A percentile compares a stretch with the other conserved stretches of the same genome.
Evolutionary conservation across 2,329 filamentous ascomycete species (phyloP).

Genomic region (Penicillium janthinellum): DNA sequence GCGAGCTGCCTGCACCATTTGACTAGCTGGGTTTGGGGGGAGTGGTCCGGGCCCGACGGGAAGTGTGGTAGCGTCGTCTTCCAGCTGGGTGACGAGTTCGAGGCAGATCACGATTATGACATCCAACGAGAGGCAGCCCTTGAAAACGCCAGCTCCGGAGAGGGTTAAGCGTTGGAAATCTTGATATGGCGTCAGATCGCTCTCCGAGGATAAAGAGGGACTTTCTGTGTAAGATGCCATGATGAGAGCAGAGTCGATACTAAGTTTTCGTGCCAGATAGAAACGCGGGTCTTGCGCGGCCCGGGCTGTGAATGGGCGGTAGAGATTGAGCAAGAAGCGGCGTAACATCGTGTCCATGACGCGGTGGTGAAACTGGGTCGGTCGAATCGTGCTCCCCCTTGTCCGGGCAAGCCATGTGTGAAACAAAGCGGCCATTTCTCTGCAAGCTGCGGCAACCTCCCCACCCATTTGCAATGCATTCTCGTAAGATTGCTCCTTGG

Average conservation of each 20-base stretch:
- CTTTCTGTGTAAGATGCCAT: conserved; percentile 16
- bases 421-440: conserved; percentile 11
- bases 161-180: conserved; percentile 20
- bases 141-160: conserved; percentile 19
- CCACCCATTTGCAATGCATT: conserved; percentile 16
- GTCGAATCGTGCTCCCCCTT: neutral
- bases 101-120: conserved; percentile 18
- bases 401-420: conserved; percentile 1
- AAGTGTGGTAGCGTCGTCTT: conserved; percentile 14
- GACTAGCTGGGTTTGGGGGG: neutral
- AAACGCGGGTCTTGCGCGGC: conserved; percentile 19
- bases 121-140: conserved; percentile 17
- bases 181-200: conserved; percentile 6
- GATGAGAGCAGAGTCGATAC: conserved; percentile 17
- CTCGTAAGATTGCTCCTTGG: conserved; percentile 17
- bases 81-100: conserved; percentile 20
- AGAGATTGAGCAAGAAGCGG: conserved; percentile 18
- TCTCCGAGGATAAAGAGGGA: neutral
- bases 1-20: conserved; percentile 9
- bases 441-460: conserved; percentile 17
- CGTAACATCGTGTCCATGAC: conserved; percentile 18
- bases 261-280: conserved; percentile 23
- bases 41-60: neutral
- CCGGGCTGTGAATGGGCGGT: conserved; percentile 22
- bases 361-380: conserved; percentile 18